Percentiles rank a stretch among this genome's conserved stretches.
These are phyloP conservation scores for Ganoderma boninense DNA, from an alignment of 1,284 basidiomycete species.

Conservation along the genomic window DNA sequence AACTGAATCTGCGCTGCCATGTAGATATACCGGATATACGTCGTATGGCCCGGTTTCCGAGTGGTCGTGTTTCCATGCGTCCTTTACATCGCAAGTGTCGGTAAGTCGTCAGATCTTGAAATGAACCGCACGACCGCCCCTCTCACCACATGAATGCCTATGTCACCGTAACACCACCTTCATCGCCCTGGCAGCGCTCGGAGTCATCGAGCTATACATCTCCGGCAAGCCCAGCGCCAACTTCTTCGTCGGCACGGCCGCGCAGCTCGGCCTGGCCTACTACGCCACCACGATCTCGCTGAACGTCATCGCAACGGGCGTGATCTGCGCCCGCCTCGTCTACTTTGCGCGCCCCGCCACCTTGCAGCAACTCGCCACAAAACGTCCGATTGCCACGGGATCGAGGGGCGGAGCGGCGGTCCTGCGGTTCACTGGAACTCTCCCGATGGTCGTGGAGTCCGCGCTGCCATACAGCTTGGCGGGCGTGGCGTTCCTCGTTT, in stretches of 20 bases:
- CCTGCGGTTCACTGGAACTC: constrained; percentile 18
- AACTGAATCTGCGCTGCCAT: neutral
- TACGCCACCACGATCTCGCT: constrained; percentile 13
- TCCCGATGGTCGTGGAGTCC: constrained; percentile 24
- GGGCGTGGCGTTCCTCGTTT: constrained; percentile 25
- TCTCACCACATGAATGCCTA: neutral
- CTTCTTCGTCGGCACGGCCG: constrained; percentile 32
- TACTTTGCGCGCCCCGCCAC: neutral
- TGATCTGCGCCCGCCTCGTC: constrained; percentile 20
- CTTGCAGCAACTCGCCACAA: neutral
- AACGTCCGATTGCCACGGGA: neutral
- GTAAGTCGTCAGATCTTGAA: neutral
- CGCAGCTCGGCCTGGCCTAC: constrained; percentile 18
- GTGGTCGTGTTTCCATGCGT: neutral
- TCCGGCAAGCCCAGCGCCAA: constrained; percentile 30
- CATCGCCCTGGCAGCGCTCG: constrained; percentile 24
- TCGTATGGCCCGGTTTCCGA: neutral
- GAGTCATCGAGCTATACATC: constrained; percentile 26
- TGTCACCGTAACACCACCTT: neutral
- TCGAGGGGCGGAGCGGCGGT: neutral
- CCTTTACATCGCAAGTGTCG: neutral
- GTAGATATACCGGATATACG: neutral
- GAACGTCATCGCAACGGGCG: constrained; percentile 13
- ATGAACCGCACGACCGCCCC: neutral
- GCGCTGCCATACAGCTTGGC: constrained; percentile 22